Evolutionary conservation across 2,329 filamentous ascomycete genomes (phyloP).

Genomic region (Emmonsiellopsis sp.): DNA sequence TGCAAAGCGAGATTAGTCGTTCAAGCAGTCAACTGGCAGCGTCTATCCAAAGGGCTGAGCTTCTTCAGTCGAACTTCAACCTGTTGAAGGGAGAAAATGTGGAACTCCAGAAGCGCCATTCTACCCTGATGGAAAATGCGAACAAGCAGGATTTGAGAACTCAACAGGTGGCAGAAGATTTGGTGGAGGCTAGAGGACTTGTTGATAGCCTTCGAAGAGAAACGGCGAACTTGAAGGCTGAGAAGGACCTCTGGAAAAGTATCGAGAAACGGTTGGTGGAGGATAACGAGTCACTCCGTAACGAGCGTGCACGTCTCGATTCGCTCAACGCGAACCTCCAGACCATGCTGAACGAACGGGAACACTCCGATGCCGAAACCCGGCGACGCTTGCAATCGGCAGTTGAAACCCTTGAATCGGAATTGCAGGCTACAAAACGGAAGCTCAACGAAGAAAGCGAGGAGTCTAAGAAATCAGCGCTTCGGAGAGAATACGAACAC

Average conservation of each 20-base stretch:
- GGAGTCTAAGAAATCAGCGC: constrained; percentile 69
- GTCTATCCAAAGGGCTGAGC: constrained; percentile 74
- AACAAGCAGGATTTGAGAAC: constrained; percentile 84
- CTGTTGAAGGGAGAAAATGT: constrained; percentile 76
- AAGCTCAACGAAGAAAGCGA: constrained; percentile 77
- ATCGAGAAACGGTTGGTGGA: constrained; percentile 82
- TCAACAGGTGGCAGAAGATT: constrained; percentile 85
- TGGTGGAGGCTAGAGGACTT: constrained; percentile 74
- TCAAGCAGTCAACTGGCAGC: constrained; percentile 72
- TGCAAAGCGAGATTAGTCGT: constrained; percentile 75
- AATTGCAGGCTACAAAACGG: constrained; percentile 68
- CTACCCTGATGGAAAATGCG: constrained; percentile 67
- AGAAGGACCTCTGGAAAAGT: constrained; percentile 89
- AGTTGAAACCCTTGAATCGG: constrained; percentile 69
- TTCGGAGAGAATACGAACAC: constrained; percentile 83
- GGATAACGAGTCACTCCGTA: constrained; percentile 74
- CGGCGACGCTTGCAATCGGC: constrained; percentile 70
- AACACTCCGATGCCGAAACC: constrained; percentile 71
- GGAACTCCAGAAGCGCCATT: constrained; percentile 75
- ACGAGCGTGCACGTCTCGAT: constrained; percentile 78
- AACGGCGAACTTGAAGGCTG: constrained; percentile 83
- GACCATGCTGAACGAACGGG: constrained; percentile 83
- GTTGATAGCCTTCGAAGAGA: constrained; percentile 85
- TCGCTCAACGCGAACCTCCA: constrained; percentile 76
- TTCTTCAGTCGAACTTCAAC: constrained; percentile 79